Evolutionary conservation across 345 rosid genomes (phyloP), one percentile per base, ranked within the genome.

Genomic region (Barbarea vulgaris): DNA sequence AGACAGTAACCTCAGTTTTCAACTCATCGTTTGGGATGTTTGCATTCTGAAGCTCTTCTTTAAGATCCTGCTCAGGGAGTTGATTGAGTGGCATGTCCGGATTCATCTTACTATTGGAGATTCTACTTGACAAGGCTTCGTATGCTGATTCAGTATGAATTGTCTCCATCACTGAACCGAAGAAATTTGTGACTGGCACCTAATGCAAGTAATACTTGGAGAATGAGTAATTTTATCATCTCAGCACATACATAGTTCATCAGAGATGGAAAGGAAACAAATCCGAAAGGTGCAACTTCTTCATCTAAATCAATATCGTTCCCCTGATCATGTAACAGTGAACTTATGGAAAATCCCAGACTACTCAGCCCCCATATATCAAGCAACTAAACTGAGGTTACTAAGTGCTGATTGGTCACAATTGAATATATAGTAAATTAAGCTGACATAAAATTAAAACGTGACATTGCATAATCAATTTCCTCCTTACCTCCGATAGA

Each of bases 131-230:
- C 64, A 66, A 61, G 59, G 80, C 84, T 69, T 54, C 57, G 81
- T 95, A 95, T 39, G 97, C 87, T 65, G 83, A 86, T 77, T 88
- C 93, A 22, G 97, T 92, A 73, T 87, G 93, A 52, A 90, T 74
- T 9, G 96, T 88, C 86, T 95, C 97, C 99, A 92, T 92, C 53
- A 95, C 96, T 6, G 98, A 95, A 56, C 97, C 98, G 25, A 92
- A 95, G 89, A 95, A 92, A 80, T 88, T 93, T 3, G 98, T 95
- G 77, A 92, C 98, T 0, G 98, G 94, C 58, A 91, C 98, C 98
- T 95, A 74, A n/a, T 64, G 31, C 31, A 65, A 39, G 51, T 22
- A 22, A 65, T 58, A 66, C 21, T 66, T 64, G 28, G 17, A 75
- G 73, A 64, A 41, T 69, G 59, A 60, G 63, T 71, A 37, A 44